These are phyloP conservation scores for Coemansia sp. DNA, from an alignment of 192 early-diverging fungal species.

Conservation along the genomic window DNA sequence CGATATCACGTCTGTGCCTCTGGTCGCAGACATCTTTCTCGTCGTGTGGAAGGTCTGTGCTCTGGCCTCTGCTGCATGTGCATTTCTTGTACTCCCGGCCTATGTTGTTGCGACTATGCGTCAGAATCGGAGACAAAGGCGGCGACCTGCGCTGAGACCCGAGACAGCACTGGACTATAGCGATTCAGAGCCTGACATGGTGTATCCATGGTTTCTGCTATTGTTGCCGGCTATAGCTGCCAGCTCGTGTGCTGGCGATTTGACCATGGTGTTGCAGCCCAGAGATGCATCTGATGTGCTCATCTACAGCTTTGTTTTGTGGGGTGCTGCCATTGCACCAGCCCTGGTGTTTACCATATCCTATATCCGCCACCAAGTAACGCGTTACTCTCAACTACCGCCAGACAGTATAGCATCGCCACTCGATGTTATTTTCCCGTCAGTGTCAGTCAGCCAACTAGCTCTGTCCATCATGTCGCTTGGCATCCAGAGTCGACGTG, in stretches of 20 bases:
- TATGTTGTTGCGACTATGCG: conserved; percentile 12
- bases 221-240: conserved; percentile 21
- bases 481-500: conserved; percentile 41
- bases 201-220: conserved; percentile 15
- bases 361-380: conserved; percentile 9
- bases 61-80: neutral
- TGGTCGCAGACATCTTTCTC: conserved; percentile 29
- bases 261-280: conserved; percentile 18
- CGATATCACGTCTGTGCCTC: conserved; percentile 29
- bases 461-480: conserved; percentile 37
- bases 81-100: conserved; percentile 2
- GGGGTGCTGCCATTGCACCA: conserved; percentile 29
- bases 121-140: neutral
- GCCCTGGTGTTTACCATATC: conserved; percentile 15
- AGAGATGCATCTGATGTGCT: conserved; percentile 19
- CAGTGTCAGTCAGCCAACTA: conserved; percentile 21
- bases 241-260: conserved; percentile 21
- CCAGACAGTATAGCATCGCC: neutral
- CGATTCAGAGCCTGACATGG: neutral
- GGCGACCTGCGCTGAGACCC: neutral
- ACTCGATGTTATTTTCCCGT: conserved; percentile 14
- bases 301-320: conserved; percentile 16
- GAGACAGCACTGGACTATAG: neutral
- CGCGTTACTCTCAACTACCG: neutral
- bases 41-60: conserved; percentile 29